Evolutionary conservation across 2,329 filamentous ascomycete genomes (phyloP), one percentile per base, ranked within the genome.

Genomic region (Fusarium palustre): DNA sequence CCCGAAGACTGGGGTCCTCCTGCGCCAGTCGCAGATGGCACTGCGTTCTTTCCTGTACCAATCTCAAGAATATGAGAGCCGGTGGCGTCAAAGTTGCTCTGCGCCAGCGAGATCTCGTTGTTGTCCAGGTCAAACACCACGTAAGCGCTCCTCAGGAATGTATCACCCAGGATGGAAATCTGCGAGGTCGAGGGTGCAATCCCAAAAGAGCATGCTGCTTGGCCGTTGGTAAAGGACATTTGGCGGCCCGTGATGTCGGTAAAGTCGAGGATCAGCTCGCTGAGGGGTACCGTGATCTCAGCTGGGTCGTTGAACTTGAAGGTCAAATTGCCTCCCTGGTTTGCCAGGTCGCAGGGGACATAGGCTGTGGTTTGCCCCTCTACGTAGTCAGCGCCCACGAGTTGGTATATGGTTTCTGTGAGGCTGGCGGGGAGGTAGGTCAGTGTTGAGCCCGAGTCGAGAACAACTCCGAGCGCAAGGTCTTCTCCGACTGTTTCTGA

Each of bases 121-220:
- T 91, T 92, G 30, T 83, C 87, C 24, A 93, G 82, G 76, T 93
- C 91, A 76, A 92, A 93, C 13, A 94, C 91, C 16, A 92, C 86
- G 71, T 94, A 94, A 0, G 91, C 91, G 36, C 89, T 91, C 48
- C 91, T 84, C 56, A 94, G 81, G 77, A 94, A 94, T 0, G 91
- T 92, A 75, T 93, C 91, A 18, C 91, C 91, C 30, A 94, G 81
- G 3, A 92, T 87, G 43, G 85, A 84, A n/a, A 85, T 85, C 31
- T 84, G 82, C 2, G 77, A 69, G 4, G 83, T 84, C 2, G 88
- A 84, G 2, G 89, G 88, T 4, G 86, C 83, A 66, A 93, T 86
- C 58, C 90, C 91, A 72, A 93, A 92, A 36, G 90, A 81, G 69
- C 91, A 93, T 11, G 88, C 86, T 1, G 81, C 71, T 12, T 79